Evolutionary conservation across 345 rosid genomes (phyloP).

Genomic region (Pugionium dolabratum): DNA sequence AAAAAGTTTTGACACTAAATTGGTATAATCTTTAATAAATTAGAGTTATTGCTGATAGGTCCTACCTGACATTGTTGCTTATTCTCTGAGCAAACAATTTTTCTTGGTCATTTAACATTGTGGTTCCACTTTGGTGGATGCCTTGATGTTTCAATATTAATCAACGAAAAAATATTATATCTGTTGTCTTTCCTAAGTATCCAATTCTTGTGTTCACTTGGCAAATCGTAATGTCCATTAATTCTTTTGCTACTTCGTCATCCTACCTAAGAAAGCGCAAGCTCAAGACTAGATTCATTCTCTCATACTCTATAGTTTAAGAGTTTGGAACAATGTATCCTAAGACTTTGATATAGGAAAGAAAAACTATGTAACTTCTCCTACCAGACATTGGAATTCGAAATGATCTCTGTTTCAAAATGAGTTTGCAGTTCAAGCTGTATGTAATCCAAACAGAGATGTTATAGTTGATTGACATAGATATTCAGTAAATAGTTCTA

Average conservation of each 20-base stretch:
- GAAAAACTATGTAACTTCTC: background rate
- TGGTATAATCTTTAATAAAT: constrained; percentile 29
- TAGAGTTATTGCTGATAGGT: constrained; percentile 28
- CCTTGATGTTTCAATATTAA: constrained; percentile 25
- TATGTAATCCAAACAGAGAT: background rate
- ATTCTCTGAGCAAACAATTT: constrained; percentile 30
- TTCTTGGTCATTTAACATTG: constrained; percentile 32
- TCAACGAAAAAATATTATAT: constrained; percentile 21
- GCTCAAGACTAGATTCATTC: background rate
- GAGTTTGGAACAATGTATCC: background rate
- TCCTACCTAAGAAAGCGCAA: constrained; percentile 37
- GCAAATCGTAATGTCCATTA: constrained; percentile 88
- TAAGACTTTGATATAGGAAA: background rate
- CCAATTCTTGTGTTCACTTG: constrained; percentile 43
- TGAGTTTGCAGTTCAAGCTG: constrained; percentile 4
- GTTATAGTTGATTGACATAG: background rate
- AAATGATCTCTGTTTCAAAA: constrained; percentile 10
- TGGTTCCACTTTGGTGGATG: constrained; percentile 32
- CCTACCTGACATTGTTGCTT: constrained; percentile 35
- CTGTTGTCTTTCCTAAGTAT: background rate
- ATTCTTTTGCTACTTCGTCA: constrained; percentile 68
- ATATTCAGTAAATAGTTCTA: background rate
- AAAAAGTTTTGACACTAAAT: constrained; percentile 11
- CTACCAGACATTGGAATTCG: background rate
- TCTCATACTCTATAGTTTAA: background rate